Base-by-base conservation (phyloP, 169 alveolate species). In the Eimeria zaria region DNA sequence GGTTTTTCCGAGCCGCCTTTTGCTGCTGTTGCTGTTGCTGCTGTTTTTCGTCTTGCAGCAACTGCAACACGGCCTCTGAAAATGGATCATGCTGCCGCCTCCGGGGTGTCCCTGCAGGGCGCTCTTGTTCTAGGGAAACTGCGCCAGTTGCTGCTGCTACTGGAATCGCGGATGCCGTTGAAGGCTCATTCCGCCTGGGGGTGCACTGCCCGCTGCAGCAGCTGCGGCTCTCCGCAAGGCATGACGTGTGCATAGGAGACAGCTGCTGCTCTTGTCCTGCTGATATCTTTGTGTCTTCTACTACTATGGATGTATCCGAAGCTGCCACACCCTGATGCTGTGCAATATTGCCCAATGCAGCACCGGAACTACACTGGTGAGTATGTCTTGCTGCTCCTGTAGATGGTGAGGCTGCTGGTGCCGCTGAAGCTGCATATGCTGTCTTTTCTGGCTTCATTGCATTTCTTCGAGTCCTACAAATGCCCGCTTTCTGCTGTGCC, bases 41-140 rank as follows among this genome's bases (percentile, higher is more conserved):
- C 87, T 78, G 89, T 9, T 76, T 22, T 33, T 81, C 90, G 30
- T 53, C 73, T 24, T 51, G 90, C 80, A 84, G 80, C 78, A 84
- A 24, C 80, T 58, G 92, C 92, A 84, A 62, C 78, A 84, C 92
- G 46, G 92, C 92, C 1, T 84, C 80, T 9, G 80, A 84, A 60
- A 51, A 84, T 2, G 92, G 92, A 46, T 84, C 92, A 44, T 84
- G 80, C 62, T 46, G 92, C 60, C 90, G 55, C 73, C 80, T 53
- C 78, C 58, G 30, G 78, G 74, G 58, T 7, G 58, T 53, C 44
- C 74, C 78, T 44, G 78, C 78, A 16, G 92, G 18, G 12, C 51
- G 46, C 24, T 58, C 80, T 20, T 80, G 62, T 36, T 58, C 16
- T 2, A 8, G 33, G 46, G 74, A 22, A 33, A 22, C 78, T 58